phyloP scores from a whole-genome alignment of 768 basidiomycete genomes.

The Tricholoma furcatifolium region DNA sequence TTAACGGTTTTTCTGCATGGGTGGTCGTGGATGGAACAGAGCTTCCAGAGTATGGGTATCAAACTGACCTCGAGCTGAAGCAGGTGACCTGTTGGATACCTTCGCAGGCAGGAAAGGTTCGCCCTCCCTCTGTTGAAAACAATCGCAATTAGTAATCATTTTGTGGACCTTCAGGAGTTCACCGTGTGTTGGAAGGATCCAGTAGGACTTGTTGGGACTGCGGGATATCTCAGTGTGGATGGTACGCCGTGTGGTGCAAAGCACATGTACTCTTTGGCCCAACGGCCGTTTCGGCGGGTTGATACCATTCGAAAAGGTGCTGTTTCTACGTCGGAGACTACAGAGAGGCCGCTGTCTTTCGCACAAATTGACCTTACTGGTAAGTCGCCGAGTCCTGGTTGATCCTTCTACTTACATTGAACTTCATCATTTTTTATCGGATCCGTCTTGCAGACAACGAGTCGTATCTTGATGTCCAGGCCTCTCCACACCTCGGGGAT shows the following conservation, averaged over 20 bases:
- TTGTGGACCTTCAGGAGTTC: background rate
- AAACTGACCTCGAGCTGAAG: background rate
- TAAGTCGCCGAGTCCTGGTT: background rate
- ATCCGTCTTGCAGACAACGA: slow-evolving; percentile 1
- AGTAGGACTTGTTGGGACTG: background rate
- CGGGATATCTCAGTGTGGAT: slow-evolving; percentile 7
- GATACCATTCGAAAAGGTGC: background rate
- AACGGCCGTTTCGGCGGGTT: slow-evolving; percentile 1
- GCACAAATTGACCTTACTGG: slow-evolving; percentile 5
- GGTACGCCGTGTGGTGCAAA: slow-evolving; percentile 10
- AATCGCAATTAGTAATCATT: background rate
- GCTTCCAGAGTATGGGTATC: background rate
- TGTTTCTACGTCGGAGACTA: background rate
- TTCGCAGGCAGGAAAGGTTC: slow-evolving; percentile 2
- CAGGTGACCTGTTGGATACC: slow-evolving; percentile 5
- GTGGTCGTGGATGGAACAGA: slow-evolving; percentile 1
- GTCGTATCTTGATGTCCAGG: slow-evolving; percentile 1
- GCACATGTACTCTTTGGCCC: slow-evolving; percentile 4
- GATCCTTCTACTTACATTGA: no score
- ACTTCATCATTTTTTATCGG: background rate
- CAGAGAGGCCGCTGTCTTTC: slow-evolving; percentile 7
- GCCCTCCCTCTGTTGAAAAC: background rate
- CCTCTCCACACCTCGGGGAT: slow-evolving; percentile 3
- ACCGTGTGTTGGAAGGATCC: slow-evolving; percentile 9
- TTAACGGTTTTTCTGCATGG: slow-evolving; percentile 6